A percentile compares a stretch with the other conserved stretches of the same genome.
Evolutionary conservation across 2,329 filamentous ascomycete species (phyloP).

Genomic region (Aspergillus awamori): DNA sequence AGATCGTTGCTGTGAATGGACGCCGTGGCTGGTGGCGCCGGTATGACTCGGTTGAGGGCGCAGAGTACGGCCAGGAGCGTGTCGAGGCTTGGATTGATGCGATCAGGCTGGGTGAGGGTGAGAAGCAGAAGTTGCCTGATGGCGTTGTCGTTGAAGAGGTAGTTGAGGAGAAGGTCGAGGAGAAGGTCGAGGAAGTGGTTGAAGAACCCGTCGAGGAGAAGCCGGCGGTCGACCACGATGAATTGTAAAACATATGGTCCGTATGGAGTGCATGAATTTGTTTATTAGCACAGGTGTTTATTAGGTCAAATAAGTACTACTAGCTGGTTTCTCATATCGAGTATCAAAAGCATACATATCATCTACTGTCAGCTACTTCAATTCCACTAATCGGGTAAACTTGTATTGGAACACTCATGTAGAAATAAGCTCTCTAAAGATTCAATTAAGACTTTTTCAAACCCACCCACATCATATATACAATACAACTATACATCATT

Average conservation of each 20-base stretch:
- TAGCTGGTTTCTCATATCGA: background rate
- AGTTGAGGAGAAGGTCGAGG: conserved; percentile 30
- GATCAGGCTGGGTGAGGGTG: conserved; percentile 85
- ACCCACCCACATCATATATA: conserved; percentile 13
- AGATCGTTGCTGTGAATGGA: conserved; percentile 80
- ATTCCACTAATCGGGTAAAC: no score
- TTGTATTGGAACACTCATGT: no score
- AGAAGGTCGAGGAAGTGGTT: no score
- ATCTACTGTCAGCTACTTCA: no score
- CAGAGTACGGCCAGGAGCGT: conserved; percentile 55
- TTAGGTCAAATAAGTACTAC: background rate
- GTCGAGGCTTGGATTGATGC: conserved; percentile 87
- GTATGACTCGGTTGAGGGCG: conserved; percentile 60
- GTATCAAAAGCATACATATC: no score
- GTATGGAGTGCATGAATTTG: background rate
- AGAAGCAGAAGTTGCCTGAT: conserved; percentile 73
- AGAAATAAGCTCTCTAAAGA: background rate
- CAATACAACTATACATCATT: background rate
- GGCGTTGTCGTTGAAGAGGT: conserved; percentile 54
- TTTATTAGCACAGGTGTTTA: conserved; percentile 3
- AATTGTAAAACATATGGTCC: conserved; percentile 36
- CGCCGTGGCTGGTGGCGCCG: conserved; percentile 84
- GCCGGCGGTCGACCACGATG: conserved; percentile 48
- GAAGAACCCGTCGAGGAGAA: conserved; percentile 28
- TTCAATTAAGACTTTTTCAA: conserved; percentile 15